Evolutionary conservation across 2,329 filamentous ascomycete species (phyloP).

Genomic region (Ophiosphaerella herpotricha): DNA sequence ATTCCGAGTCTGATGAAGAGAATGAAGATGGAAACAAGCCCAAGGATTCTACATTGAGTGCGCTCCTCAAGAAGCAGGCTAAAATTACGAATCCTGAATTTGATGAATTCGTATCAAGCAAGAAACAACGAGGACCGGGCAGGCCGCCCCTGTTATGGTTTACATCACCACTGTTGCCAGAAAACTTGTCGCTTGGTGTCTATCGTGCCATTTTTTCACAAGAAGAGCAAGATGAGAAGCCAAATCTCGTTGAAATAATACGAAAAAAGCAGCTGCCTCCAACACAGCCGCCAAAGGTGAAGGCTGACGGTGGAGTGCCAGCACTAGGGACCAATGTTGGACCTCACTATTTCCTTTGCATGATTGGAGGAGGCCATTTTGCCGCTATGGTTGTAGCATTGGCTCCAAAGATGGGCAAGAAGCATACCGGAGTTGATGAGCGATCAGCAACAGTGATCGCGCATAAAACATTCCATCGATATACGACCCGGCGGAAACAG

Average conservation of each 20-base stretch:
- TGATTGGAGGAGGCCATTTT: slow-evolving; percentile 98
- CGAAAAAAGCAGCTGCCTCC: slow-evolving; percentile 77
- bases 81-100: slow-evolving; percentile 66
- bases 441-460: slow-evolving; percentile 85
- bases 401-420: slow-evolving; percentile 76
- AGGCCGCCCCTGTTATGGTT: slow-evolving; percentile 87
- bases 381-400: slow-evolving; percentile 94
- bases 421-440: slow-evolving; percentile 71
- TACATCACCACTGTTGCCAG: slow-evolving; percentile 72
- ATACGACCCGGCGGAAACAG: slow-evolving; percentile 94
- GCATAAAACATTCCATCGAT: slow-evolving; percentile 97
- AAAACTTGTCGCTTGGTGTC: slow-evolving; percentile 80
- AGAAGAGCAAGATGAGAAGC: slow-evolving; percentile 68
- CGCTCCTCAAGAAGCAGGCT: slow-evolving; percentile 82
- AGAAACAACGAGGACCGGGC: slow-evolving; percentile 60
- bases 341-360: slow-evolving; percentile 92
- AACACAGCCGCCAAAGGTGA: slow-evolving; percentile 51
- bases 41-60: slow-evolving; percentile 74
- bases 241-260: slow-evolving; percentile 68
- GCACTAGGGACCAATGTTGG: slow-evolving; percentile 65
- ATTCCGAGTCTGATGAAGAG: slow-evolving; percentile 75
- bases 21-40: slow-evolving; percentile 51
- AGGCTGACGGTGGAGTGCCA: slow-evolving; percentile 63
- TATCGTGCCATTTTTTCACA: slow-evolving; percentile 81
- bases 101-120: slow-evolving; percentile 53